phyloP scores from a whole-genome alignment of 2,329 filamentous ascomycete genomes.

The Biscogniauxia marginata region DNA sequence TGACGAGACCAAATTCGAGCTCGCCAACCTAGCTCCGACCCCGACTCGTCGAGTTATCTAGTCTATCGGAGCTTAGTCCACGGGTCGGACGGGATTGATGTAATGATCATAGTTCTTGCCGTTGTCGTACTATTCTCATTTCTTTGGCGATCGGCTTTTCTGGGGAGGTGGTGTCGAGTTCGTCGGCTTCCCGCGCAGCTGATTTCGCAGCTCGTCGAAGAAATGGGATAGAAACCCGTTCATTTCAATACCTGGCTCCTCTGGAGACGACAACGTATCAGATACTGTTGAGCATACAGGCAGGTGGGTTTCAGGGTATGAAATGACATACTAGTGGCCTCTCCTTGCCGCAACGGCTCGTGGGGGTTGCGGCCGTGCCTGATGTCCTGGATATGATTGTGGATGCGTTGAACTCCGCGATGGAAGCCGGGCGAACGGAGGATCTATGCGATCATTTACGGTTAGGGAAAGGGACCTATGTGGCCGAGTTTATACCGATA shows the following conservation, averaged over 20 bases:
- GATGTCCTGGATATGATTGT: not conserved
- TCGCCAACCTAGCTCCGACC: not conserved
- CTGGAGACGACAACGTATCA: not conserved
- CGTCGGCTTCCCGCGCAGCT: not conserved
- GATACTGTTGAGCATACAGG: not conserved
- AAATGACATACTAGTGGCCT: constrained; percentile 1
- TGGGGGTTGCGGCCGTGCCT: constrained; percentile 2
- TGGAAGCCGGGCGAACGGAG: constrained; percentile 3
- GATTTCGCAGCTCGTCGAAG: not conserved
- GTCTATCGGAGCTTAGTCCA: not conserved
- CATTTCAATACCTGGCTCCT: not conserved
- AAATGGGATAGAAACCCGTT: constrained; percentile 3
- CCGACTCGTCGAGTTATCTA: not conserved
- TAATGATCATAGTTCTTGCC: not conserved
- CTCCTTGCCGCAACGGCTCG: constrained; percentile 2
- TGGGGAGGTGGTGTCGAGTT: not conserved
- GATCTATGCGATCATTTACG: not conserved
- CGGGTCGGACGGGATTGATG: not conserved
- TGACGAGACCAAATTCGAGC: not conserved
- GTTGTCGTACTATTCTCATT: constrained; percentile 26
- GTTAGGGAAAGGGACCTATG: not conserved
- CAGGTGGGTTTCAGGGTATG: not conserved
- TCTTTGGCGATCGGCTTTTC: not conserved
- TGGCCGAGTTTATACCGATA: not conserved
- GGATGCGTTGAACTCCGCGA: constrained; percentile 3